A percentile compares a stretch with the other conserved stretches of the same genome.
Evolutionary conservation across 129 eudicot genomes (phyloP).

Genomic region (Flaveria sonorensis): DNA sequence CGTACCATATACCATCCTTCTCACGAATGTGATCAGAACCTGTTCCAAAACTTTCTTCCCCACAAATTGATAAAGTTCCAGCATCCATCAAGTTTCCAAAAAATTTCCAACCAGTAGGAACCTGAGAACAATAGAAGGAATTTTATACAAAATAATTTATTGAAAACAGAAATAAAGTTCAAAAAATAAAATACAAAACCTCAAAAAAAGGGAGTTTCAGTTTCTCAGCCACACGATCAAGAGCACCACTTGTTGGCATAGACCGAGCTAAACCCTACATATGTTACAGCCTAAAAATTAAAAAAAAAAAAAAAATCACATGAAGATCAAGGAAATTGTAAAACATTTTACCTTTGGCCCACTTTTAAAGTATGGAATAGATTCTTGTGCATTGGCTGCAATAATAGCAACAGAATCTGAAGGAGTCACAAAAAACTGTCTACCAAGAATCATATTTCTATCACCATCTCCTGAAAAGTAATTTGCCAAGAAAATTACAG

Average conservation of each 20-base stretch:
- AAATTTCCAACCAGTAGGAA: slow-evolving; percentile 99
- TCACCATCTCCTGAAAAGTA: slow-evolving; percentile 75
- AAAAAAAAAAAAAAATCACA: neutral
- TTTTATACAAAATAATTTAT: neutral
- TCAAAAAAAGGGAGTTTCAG: slow-evolving; percentile 85
- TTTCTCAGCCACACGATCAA: slow-evolving; percentile 92
- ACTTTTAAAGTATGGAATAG: slow-evolving; percentile 81
- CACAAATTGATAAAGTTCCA: slow-evolving; percentile 90
- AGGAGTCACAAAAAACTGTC: slow-evolving; percentile 87
- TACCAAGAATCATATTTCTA: slow-evolving; percentile 95
- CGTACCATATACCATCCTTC: slow-evolving; percentile 97
- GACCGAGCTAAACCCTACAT: slow-evolving; percentile 98
- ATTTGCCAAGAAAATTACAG: slow-evolving; percentile 9
- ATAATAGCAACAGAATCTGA: slow-evolving; percentile 97
- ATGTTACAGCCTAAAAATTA: slow-evolving; percentile 13
- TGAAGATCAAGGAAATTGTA: neutral
- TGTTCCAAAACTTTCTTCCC: slow-evolving; percentile 99
- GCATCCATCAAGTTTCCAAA: slow-evolving; percentile 99
- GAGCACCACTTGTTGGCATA: slow-evolving; percentile 99
- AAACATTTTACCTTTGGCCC: slow-evolving; percentile 72
- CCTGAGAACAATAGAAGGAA: slow-evolving; percentile 43
- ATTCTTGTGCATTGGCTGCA: slow-evolving; percentile 95
- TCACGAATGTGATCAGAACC: slow-evolving; percentile 99
- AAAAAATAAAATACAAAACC: slow-evolving; percentile 41
- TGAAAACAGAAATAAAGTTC: slow-evolving; percentile 9